Base-by-base conservation (phyloP, 2,329 filamentous ascomycete genomes). In the Monilinia fructigena region DNA sequence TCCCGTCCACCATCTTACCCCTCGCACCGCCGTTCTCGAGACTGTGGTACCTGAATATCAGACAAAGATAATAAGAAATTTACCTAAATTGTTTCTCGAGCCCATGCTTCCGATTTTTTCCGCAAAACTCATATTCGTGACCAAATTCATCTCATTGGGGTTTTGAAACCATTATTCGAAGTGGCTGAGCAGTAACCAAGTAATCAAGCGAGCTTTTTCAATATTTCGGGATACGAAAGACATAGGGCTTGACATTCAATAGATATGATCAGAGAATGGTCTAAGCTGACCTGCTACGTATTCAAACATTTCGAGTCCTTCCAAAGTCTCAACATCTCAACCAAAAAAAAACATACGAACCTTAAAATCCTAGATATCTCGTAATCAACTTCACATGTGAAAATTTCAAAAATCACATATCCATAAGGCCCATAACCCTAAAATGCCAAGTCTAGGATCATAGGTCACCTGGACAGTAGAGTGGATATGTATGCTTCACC, bases 231-330 rank as follows among this genome's bases (percentile, higher is more conserved):
- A 62, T 54, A 62, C 45, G 48, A 62, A 52, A 35, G 61, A 55
- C 26, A 56, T 56, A 56, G 40, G 40, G 62, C 52, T 45, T 64
- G 42, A 64, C 60, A 45, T 31, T 45, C 38, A 55, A 63, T 45
- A 55, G 50, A n/a, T 35, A 60, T 60, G 56, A 60, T 60, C 56
- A 60, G 38, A n/a, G 45, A 48, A 47, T 48, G 56, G 28, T 48
- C 56, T 60, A 12, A 60, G 58, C 28, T n/a, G 55, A n/a, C 53
- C 20, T 7, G 53, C 53, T 55, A 55, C 53, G 53, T 38, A 60
- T 50, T 38, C 20, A 23, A 23, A 11, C 12, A 23, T 48, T 31
- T 62, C 59, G 45, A 62, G 31, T 53, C 31, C 59, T 16, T 62
- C 23, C 20, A 20, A 47, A 47, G 6, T 45, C 47, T 50, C 23